Conservation (phyloP, 208 protist species). For the Wallacemonas sp. region DNA sequence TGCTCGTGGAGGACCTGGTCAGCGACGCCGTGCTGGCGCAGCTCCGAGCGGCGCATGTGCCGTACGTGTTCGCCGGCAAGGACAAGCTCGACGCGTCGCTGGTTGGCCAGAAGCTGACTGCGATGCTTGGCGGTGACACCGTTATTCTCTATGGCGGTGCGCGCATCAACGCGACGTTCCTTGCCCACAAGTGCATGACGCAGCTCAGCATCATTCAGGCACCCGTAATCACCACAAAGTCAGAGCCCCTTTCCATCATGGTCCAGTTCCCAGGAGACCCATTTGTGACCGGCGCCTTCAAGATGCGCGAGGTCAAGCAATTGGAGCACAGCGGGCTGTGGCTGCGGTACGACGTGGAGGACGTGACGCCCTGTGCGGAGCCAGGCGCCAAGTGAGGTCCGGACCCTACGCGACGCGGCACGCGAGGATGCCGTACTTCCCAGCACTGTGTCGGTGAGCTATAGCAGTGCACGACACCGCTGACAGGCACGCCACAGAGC, state of each 20-base stretch:
- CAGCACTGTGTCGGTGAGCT: no score
- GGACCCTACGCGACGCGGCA: no score
- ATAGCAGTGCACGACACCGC: no score
- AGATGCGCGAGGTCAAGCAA: slow-evolving; percentile 20
- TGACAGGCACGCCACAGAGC: no score
- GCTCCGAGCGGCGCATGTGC: slow-evolving; percentile 19
- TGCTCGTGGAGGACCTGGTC: slow-evolving; percentile 28
- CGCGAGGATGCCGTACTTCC: no score
- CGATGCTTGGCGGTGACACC: slow-evolving; percentile 18
- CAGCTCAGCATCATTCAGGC: slow-evolving; percentile 24
- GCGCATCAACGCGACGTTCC: slow-evolving; percentile 22
- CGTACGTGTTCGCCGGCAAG: slow-evolving; percentile 36
- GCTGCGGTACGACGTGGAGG: slow-evolving; percentile 21
- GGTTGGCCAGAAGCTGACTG: slow-evolving; percentile 20
- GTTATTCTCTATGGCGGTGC: slow-evolving; percentile 25
- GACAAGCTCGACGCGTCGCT: slow-evolving; percentile 20
- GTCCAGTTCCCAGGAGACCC: slow-evolving; percentile 13
- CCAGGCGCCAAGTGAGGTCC: neutral
- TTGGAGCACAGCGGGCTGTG: slow-evolving; percentile 27
- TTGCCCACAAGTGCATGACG: slow-evolving; percentile 19
- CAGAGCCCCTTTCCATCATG: slow-evolving; percentile 16
- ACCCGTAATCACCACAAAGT: slow-evolving; percentile 17
- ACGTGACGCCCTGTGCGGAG: neutral
- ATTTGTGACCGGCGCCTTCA: slow-evolving; percentile 5
- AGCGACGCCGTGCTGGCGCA: slow-evolving; percentile 25